These are phyloP conservation scores for Phytophthora ramorum DNA, from an alignment of 352 stramenopile species.

Conservation along the genomic window DNA sequence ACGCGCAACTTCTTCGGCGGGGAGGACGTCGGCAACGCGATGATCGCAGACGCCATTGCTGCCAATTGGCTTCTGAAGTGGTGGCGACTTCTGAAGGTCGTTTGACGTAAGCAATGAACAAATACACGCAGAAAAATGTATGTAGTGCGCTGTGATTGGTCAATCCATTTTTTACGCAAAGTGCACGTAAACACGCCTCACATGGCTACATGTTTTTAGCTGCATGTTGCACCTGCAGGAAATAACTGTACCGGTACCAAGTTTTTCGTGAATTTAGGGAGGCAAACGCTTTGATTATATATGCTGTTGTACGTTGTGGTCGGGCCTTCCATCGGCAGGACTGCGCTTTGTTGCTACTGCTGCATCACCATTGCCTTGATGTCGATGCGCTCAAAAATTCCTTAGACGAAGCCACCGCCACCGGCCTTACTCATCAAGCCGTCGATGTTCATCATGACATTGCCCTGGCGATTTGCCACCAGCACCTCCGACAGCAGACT, in stretches of 20 bases:
- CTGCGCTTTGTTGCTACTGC: background rate
- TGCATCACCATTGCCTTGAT: constrained; percentile 1
- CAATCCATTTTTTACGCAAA: background rate
- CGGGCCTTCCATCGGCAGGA: constrained; percentile 25
- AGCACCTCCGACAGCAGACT: constrained; percentile 58
- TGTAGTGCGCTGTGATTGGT: constrained; percentile 1
- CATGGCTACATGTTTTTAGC: constrained; percentile 3
- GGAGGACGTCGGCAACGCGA: background rate
- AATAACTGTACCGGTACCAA: too few relatives aligned
- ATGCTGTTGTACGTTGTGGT: too few relatives aligned
- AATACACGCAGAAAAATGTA: background rate
- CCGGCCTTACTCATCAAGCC: constrained; percentile 27
- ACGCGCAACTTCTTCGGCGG: constrained; percentile 57
- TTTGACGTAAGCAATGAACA: constrained; percentile 31
- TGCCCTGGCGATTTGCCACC: constrained; percentile 52
- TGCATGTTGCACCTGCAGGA: too few relatives aligned
- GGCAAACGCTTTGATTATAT: too few relatives aligned
- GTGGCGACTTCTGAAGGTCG: background rate
- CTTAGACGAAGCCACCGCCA: constrained; percentile 21
- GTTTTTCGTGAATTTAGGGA: too few relatives aligned
- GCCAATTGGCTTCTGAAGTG: constrained; percentile 2
- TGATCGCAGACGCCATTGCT: background rate
- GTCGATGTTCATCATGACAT: constrained; percentile 52
- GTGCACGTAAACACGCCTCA: background rate
- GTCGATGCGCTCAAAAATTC: constrained; percentile 6